Conservation (phyloP, 495 filamentous ascomycete genomes). For the Pseudoneurospora amorphoporcata region DNA sequence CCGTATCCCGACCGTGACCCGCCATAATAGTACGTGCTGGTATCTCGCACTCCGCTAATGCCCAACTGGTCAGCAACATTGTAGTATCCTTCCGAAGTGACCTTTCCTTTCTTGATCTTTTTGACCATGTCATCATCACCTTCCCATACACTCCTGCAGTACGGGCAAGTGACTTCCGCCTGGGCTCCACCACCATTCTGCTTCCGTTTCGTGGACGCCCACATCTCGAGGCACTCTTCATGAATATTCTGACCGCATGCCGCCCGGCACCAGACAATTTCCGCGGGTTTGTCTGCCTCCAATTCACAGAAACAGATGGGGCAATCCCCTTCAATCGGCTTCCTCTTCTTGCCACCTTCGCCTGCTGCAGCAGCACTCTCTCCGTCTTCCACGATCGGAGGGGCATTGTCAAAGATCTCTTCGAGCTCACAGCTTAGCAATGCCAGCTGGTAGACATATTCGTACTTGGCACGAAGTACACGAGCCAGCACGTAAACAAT, state of each 20-base stretch:
- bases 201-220: constrained; percentile 46
- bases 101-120: constrained; percentile 32
- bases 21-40: not conserved
- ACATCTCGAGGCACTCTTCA: constrained; percentile 58
- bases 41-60: constrained; percentile 29
- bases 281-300: constrained; percentile 35
- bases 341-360: constrained; percentile 26
- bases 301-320: constrained; percentile 71
- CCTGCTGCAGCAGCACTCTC: not conserved
- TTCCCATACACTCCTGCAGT: constrained; percentile 52
- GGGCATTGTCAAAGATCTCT: constrained; percentile 48
- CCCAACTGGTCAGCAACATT: constrained; percentile 57
- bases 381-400: constrained; percentile 16
- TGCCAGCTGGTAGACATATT: constrained; percentile 66
- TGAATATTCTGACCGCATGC: constrained; percentile 76
- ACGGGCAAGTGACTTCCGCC: constrained; percentile 51
- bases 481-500: constrained; percentile 46
- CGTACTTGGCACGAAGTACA: constrained; percentile 50
- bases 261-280: constrained; percentile 59
- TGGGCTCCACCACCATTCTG: constrained; percentile 6
- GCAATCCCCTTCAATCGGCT: constrained; percentile 59
- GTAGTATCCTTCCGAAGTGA: constrained; percentile 51
- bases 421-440: constrained; percentile 56
- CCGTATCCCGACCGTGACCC: not conserved
- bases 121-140: constrained; percentile 38